These are phyloP conservation scores for Prunella vulgaris DNA, from an alignment of 257 asterid genomes.

Conservation along the genomic window DNA sequence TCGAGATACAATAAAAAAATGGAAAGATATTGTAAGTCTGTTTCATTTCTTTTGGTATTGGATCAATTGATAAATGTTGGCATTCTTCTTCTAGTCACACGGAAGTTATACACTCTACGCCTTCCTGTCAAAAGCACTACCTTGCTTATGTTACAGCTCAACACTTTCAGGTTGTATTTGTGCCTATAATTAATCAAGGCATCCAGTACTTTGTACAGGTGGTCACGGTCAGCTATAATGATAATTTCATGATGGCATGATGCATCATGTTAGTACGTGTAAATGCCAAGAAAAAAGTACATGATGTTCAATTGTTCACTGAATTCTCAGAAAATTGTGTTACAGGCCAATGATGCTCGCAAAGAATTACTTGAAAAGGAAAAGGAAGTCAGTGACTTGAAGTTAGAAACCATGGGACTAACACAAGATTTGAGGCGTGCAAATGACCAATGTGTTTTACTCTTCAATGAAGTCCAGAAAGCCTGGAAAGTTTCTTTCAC, in stretches of 20 bases:
- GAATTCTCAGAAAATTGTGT: constrained; percentile 25
- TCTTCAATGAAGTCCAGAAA: constrained; percentile 95
- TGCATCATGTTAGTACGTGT: constrained; percentile 9
- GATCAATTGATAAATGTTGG: background rate
- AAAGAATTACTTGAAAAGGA: constrained; percentile 87
- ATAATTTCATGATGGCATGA: constrained; percentile 19
- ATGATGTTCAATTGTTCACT: constrained; percentile 12
- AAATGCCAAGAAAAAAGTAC: background rate
- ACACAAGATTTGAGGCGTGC: constrained; percentile 73
- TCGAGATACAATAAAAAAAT: constrained; percentile 90
- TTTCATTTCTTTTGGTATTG: constrained; percentile 13
- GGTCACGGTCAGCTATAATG: constrained; percentile 7
- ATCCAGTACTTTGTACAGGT: background rate
- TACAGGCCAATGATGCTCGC: constrained; percentile 94
- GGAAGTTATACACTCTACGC: constrained; percentile 8
- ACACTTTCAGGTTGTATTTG: background rate
- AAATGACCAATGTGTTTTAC: constrained; percentile 86
- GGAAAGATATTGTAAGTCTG: constrained; percentile 92
- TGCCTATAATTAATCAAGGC: constrained; percentile 18
- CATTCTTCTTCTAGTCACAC: background rate
- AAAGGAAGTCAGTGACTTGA: constrained; percentile 65
- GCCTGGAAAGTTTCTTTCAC: constrained; percentile 95
- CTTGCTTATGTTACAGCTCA: constrained; percentile 2
- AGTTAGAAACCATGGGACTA: constrained; percentile 55
- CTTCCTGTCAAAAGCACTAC: constrained; percentile 2